Evolutionary conservation across 495 filamentous ascomycete species (phyloP).

Genomic region (Rhypophila decipiens): DNA sequence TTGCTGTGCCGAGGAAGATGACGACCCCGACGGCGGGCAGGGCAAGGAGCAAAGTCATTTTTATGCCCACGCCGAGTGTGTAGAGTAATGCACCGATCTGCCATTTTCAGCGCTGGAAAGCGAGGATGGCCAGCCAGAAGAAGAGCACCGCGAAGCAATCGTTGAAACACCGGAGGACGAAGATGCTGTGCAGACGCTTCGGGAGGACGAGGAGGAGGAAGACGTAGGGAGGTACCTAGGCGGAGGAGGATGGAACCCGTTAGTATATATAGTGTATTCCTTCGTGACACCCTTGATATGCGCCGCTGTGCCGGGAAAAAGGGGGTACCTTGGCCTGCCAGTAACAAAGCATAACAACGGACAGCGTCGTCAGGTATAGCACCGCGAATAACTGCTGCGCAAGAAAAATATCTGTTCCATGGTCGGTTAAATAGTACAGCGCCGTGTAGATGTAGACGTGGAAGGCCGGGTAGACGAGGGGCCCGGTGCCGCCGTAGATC

Average conservation of each 20-base stretch:
- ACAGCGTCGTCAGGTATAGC: conserved; percentile 70
- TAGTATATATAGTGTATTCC: background rate
- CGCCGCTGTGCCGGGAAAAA: background rate
- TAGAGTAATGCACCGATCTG: conserved; percentile 64
- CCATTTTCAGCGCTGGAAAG: conserved; percentile 67
- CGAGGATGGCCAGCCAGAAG: conserved; percentile 73
- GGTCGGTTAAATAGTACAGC: conserved; percentile 70
- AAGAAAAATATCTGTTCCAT: conserved; percentile 66
- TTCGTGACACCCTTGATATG: background rate
- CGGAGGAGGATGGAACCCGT: background rate
- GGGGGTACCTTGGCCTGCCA: conserved; percentile 55
- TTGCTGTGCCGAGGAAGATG: conserved; percentile 63
- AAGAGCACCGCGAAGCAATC: conserved; percentile 80
- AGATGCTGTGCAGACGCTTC: conserved; percentile 90
- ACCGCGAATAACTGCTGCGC: conserved; percentile 76
- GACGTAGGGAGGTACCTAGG: conserved; percentile 76
- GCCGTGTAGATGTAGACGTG: conserved; percentile 87
- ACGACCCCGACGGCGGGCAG: conserved; percentile 73
- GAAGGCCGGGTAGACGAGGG: conserved; percentile 86
- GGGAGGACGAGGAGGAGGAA: conserved; percentile 83
- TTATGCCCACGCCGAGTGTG: conserved; percentile 74
- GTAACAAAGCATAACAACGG: conserved; percentile 77
- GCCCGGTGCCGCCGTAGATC: conserved; percentile 84
- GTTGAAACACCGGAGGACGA: conserved; percentile 89
- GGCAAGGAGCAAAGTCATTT: conserved; percentile 84